Evolutionary conservation across 371 early-diverging fungal genomes (phyloP), one percentile per base, ranked within the genome.

Genomic region (Rhizopus microsporus): DNA sequence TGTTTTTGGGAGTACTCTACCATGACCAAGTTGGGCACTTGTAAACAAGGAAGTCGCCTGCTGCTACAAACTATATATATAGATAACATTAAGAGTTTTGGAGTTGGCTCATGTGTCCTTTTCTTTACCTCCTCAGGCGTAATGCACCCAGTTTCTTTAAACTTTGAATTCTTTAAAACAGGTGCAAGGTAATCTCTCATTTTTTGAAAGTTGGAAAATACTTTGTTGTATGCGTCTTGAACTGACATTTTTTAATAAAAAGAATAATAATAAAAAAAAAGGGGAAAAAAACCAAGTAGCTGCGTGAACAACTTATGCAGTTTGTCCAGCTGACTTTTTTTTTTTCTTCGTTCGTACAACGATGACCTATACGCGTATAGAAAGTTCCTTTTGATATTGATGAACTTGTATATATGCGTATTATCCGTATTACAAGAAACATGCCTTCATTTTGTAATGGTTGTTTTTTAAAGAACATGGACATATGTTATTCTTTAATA

Each of bases 21-120:
- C 98, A 98, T 48, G 84, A 78, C 99, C 99, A 98, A n/a, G 98
- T 97, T 9, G 97, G 98, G 70, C 96, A 97, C 77, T 97, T 97
- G 83, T 87, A 95, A 10, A 95, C 96, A 37, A 98, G 83, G 65
- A 93, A 97, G 69, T 98, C 99, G 29, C 99, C 99, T 6, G 97
- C 97, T 30, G 91, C 90, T 53, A 95, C 89, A 80, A 97, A 98
- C 91, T 92, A 78, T 12, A 15, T 16, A 43, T n/a, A 38, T 15
- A 40, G 39, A 16, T 37, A n/a, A 51, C 9, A 49, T 17, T 34
- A 38, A 9, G 16, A 10, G 17, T 10, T 34, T n/a, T 16, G 8
- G 2, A 23, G 0, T 23, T 23, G 23, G 23, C 23, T 23, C 23
- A 23, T 23, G 23, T 23, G 23, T 23, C 23, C 23, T 23, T 23